Evolutionary conservation across 768 basidiomycete genomes (phyloP).

Genomic region (Trametes punicea): DNA sequence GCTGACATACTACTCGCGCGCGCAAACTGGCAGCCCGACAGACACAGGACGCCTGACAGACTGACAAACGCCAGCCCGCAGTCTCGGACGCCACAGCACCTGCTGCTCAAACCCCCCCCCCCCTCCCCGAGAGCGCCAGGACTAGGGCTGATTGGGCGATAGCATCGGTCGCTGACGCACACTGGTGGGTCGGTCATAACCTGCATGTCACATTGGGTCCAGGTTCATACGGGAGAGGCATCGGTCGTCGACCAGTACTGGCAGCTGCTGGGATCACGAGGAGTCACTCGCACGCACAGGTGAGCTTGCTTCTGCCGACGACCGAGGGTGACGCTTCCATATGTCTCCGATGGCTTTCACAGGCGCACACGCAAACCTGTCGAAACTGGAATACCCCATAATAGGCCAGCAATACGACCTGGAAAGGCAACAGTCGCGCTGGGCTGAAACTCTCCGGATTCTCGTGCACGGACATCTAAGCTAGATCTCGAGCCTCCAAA

Average conservation of each 20-base stretch:
- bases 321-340: slow-evolving; percentile 17
- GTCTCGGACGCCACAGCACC: neutral
- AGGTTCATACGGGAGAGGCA: slow-evolving; percentile 3
- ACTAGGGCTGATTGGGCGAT: slow-evolving; percentile 2
- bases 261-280: slow-evolving; percentile 19
- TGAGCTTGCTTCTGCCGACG: slow-evolving; percentile 23
- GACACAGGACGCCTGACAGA: slow-evolving; percentile 5
- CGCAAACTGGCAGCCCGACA: neutral
- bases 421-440: slow-evolving; percentile 15
- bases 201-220: slow-evolving; percentile 3
- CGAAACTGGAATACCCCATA: slow-evolving; percentile 15
- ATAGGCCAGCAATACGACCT: slow-evolving; percentile 8
- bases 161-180: neutral
- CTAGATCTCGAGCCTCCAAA: slow-evolving; percentile 13
- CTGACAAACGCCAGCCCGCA: neutral
- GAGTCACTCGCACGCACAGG: slow-evolving; percentile 5
- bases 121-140: neutral
- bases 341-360: slow-evolving; percentile 12
- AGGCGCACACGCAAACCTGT: slow-evolving; percentile 10
- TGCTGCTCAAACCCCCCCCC: neutral
- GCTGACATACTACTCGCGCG: slow-evolving; percentile 12
- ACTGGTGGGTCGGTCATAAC: neutral
- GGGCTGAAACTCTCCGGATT: slow-evolving; percentile 20
- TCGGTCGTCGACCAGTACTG: slow-evolving; percentile 8
- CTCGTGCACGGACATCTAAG: slow-evolving; percentile 15